phyloP scores from a whole-genome alignment of 2,329 filamentous ascomycete species.

The Scytalidium sp. region DNA sequence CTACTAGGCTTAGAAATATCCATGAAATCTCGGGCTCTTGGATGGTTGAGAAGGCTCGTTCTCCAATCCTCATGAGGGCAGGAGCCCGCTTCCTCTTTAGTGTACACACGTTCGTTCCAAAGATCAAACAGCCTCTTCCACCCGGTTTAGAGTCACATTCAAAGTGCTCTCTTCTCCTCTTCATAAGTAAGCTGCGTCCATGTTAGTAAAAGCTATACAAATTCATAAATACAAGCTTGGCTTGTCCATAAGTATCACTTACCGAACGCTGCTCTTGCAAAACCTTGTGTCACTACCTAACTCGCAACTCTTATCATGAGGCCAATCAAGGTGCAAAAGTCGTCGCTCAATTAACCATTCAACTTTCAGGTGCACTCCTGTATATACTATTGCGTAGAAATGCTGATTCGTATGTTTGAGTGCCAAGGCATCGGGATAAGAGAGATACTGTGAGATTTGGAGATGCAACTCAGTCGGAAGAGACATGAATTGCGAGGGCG shows the following conservation, averaged over 20 bases:
- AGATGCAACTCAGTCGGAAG: constrained; percentile 68
- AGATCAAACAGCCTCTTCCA: constrained; percentile 26
- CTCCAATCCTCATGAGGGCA: constrained; percentile 1
- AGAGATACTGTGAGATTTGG: constrained; percentile 56
- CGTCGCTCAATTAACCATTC: constrained; percentile 66
- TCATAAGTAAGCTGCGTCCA: constrained; percentile 51
- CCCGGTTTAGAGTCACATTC: constrained; percentile 47
- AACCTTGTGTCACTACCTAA: constrained; percentile 57
- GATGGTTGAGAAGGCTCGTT: not conserved
- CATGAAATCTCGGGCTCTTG: constrained; percentile 11
- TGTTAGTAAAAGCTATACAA: not conserved
- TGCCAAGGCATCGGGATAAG: constrained; percentile 69
- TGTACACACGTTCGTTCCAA: constrained; percentile 20
- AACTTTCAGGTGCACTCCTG: constrained; percentile 63
- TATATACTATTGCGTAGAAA: constrained; percentile 63
- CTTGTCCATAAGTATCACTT: constrained; percentile 21
- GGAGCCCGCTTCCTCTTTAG: constrained; percentile 9
- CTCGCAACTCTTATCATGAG: constrained; percentile 54
- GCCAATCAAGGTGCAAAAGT: constrained; percentile 62
- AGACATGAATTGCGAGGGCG: not conserved
- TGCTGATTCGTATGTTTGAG: constrained; percentile 64
- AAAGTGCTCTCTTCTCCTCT: constrained; percentile 54
- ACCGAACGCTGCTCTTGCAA: constrained; percentile 58
- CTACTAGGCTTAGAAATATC: constrained; percentile 12
- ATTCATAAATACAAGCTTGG: too few species aligned